These are phyloP conservation scores for Trametes versicolor DNA, from an alignment of 1,284 basidiomycete species.

Conservation along the genomic window DNA sequence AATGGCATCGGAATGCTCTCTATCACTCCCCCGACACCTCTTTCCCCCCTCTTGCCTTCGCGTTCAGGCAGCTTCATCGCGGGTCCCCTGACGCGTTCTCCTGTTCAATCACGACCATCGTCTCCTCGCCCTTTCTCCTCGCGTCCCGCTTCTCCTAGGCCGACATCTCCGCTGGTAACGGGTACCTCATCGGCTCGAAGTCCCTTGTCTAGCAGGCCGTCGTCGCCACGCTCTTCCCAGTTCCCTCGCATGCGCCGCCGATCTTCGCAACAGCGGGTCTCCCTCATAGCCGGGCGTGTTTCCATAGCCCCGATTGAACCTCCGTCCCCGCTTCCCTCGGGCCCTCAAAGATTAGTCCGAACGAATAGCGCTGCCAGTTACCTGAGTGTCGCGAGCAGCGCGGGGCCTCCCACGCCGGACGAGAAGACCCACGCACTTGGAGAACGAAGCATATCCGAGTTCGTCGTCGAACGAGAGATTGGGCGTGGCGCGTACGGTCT, in stretches of 20 bases:
- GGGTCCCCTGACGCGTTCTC: conserved; percentile 46
- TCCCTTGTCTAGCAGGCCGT: conserved; percentile 50
- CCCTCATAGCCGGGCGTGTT: conserved; percentile 81
- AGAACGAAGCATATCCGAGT: conserved; percentile 78
- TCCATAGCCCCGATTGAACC: conserved; percentile 77
- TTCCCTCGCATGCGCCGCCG: conserved; percentile 71
- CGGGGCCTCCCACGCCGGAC: conserved; percentile 68
- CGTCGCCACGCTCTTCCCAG: conserved; percentile 45
- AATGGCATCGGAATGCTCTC: conserved; percentile 29
- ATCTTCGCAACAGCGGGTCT: conserved; percentile 84
- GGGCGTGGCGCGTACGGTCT: conserved; percentile 98
- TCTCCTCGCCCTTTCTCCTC: conserved; percentile 44
- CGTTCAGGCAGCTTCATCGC: conserved; percentile 36
- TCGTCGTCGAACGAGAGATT: conserved; percentile 86
- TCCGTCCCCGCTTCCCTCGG: conserved; percentile 63
- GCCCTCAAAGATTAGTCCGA: conserved; percentile 70
- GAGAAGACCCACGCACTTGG: conserved; percentile 62
- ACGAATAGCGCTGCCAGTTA: conserved; percentile 68
- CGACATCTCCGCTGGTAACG: conserved; percentile 27
- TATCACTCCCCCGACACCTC: conserved; percentile 31
- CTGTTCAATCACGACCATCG: conserved; percentile 45
- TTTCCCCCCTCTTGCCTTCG: conserved; percentile 31
- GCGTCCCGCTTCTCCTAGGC: conserved; percentile 37
- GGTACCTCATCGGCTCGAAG: conserved; percentile 35
- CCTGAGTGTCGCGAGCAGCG: conserved; percentile 66